Evolutionary conservation across 176 grass and related monocot species (phyloP).

Genomic region (Alloteropsis semialata): DNA sequence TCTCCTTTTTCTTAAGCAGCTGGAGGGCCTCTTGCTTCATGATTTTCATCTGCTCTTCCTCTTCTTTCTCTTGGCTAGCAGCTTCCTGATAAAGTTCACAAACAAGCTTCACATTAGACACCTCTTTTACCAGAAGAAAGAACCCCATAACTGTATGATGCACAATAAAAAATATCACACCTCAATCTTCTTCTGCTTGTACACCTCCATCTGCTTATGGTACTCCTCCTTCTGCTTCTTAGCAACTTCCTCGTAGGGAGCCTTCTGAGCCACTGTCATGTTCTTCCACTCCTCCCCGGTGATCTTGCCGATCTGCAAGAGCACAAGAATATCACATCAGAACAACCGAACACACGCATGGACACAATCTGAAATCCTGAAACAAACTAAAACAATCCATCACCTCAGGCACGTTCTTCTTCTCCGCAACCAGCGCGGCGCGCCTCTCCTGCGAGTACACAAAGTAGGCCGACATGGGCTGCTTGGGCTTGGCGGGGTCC

Average conservation of each 20-base stretch:
- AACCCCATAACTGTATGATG: background rate
- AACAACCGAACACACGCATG: background rate
- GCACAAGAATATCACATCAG: background rate
- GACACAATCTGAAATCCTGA: background rate
- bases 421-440: constrained; percentile 36
- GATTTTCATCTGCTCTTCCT: constrained; percentile 74
- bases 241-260: constrained; percentile 56
- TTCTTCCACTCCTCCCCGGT: constrained; percentile 83
- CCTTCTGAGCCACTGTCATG: constrained; percentile 63
- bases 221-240: constrained; percentile 73
- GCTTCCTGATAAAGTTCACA: constrained; percentile 44
- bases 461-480: constrained; percentile 81
- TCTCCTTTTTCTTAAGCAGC: constrained; percentile 90
- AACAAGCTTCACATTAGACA: constrained; percentile 2
- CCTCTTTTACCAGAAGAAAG: background rate
- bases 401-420: constrained; percentile 77
- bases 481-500: constrained; percentile 82
- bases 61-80: constrained; percentile 59
- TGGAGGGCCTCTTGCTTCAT: constrained; percentile 88
- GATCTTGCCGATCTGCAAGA: constrained; percentile 66
- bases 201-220: constrained; percentile 62
- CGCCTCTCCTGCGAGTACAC: constrained; percentile 72
- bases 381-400: background rate
- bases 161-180: constrained; percentile 25
- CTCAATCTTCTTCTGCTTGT: constrained; percentile 69